Conservation (phyloP, 202 grass and related monocot species). For the Schoenoplectus triqueter region DNA sequence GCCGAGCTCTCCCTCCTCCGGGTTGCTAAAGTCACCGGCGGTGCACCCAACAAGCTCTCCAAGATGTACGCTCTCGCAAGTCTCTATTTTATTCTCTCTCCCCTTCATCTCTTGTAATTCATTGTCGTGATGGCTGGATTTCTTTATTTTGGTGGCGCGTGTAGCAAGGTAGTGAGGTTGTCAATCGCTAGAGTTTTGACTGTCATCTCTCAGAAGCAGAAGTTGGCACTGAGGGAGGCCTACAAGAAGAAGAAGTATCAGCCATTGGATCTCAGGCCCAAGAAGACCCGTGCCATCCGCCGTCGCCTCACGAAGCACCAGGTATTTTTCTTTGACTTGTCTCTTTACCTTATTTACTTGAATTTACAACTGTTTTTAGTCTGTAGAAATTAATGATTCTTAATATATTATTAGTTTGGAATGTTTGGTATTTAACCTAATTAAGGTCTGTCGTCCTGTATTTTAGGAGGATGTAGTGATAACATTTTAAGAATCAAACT, state of each 20-base stretch:
- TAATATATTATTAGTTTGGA: neutral
- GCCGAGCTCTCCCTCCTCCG: neutral
- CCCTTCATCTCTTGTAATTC: neutral
- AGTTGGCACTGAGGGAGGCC: constrained; percentile 62
- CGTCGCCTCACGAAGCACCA: constrained; percentile 79
- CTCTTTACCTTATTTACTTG: neutral
- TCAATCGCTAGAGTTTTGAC: constrained; percentile 82
- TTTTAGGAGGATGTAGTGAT: neutral
- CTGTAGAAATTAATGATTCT: neutral
- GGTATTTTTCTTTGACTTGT: constrained; percentile 34
- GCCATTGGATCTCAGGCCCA: constrained; percentile 82
- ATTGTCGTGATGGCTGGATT: neutral
- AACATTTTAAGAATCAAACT: neutral
- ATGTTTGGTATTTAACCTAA: neutral
- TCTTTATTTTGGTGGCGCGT: neutral
- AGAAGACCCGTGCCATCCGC: constrained; percentile 93
- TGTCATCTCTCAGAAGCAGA: constrained; percentile 98
- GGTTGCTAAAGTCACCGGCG: neutral
- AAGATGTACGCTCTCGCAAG: neutral
- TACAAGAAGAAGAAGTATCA: constrained; percentile 72
- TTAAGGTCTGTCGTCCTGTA: neutral
- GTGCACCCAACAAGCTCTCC: neutral
- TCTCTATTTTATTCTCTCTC: neutral
- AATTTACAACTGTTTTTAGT: neutral
- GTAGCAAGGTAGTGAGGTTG: constrained; percentile 88